phyloP scores from a whole-genome alignment of 257 asterid species.

The Fraxinus excelsior region DNA sequence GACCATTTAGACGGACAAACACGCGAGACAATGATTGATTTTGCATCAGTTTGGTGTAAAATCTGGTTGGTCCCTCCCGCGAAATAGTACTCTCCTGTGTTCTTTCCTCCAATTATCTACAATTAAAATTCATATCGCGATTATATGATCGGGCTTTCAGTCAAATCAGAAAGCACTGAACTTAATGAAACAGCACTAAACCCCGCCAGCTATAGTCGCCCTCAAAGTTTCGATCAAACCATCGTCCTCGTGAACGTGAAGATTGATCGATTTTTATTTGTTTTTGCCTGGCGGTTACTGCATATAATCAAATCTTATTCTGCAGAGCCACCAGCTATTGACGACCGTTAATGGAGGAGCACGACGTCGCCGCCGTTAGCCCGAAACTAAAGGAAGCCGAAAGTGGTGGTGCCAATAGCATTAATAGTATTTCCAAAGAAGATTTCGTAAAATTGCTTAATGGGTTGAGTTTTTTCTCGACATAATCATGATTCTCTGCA shows the following conservation, averaged over 20 bases:
- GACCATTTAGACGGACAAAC: not conserved
- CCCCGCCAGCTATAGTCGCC: not conserved
- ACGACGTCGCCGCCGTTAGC: slow-evolving; percentile 25
- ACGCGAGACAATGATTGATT: not conserved
- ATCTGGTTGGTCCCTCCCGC: not conserved
- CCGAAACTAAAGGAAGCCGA: slow-evolving; percentile 10
- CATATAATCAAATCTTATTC: not conserved
- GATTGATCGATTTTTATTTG: not conserved
- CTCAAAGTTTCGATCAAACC: not conserved
- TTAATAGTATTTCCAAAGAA: slow-evolving; percentile 30
- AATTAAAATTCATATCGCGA: not conserved
- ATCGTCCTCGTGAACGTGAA: not conserved
- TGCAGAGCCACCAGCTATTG: slow-evolving; percentile 4
- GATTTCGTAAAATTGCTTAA: slow-evolving; percentile 60
- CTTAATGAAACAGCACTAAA: not conserved
- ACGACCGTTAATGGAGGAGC: slow-evolving; percentile 34
- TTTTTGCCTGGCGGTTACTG: not conserved
- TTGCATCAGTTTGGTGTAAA: not conserved
- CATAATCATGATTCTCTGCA: not conserved
- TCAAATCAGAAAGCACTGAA: not conserved
- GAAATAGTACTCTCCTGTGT: not conserved
- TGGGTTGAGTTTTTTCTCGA: slow-evolving; percentile 45
- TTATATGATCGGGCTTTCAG: not conserved
- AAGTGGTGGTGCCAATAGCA: slow-evolving; percentile 18
- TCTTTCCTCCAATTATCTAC: not conserved